Evolutionary conservation across 2,329 filamentous ascomycete genomes (phyloP), one percentile per base, ranked within the genome.

Genomic region (Simplicillium aogashimaense): DNA sequence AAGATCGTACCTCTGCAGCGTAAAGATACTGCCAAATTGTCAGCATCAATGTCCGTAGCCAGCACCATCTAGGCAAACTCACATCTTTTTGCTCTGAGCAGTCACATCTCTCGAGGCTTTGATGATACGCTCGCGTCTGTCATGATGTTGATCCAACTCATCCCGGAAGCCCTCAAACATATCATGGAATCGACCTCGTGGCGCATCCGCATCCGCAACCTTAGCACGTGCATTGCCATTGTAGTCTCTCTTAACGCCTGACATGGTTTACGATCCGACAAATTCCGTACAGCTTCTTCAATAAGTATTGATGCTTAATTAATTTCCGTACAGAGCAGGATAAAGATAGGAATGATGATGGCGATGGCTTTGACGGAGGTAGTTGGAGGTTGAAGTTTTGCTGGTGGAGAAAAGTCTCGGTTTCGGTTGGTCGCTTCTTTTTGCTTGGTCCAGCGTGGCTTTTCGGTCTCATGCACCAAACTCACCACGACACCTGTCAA

Each of bases 21-120:
- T 42, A 35, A 50, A 50, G 28, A 50, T 50, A 17, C 46, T 50
- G 16, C 36, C 10, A 31, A 29, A 8, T 25, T 25, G 39, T 43
- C 31, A 47, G 42, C 7, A 37, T 14, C 8, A 18, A 12, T 12
- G 4, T n/a, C 35, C 18, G 18, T 8, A 15, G 20, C 29, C 13
- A 33, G 17, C 2, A 3, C 5, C 25, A 3, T 3, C 6, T 1
- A 1, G 3, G 13, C 11, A 3, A 15, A 36, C 72, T 65, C 63
- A 94, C 88, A 97, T 94, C 67, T 97, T 98, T 71, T 98, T 98
- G 63, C 87, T 95, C 40, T 88, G 70, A 0, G 87, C 88, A 7
- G 92, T 98, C 43, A 98, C 85, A 59, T 98, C 92, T 46, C 90
- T 73, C 8, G 86, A 94, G 2, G 81, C 83, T 67, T 97, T 98